Evolutionary conservation across 768 basidiomycete species (phyloP).

Genomic region (Agrocybe praecox): DNA sequence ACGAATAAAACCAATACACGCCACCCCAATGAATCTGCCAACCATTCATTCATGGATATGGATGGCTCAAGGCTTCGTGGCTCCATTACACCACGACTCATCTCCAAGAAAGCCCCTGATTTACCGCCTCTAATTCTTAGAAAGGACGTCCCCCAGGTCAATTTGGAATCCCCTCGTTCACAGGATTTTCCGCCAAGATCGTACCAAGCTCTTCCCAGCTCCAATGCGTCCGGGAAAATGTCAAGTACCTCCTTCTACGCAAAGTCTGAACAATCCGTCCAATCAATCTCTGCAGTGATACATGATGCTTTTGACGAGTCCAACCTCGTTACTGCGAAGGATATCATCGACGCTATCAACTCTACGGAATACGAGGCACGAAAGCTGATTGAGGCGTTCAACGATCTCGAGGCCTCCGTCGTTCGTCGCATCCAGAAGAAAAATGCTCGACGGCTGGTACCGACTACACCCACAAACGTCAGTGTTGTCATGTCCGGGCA

Average conservation of each 20-base stretch:
- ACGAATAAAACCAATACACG: slow-evolving; percentile 16
- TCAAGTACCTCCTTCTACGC: slow-evolving; percentile 6
- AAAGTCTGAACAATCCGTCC: slow-evolving; percentile 21
- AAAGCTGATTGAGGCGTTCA: slow-evolving; percentile 68
- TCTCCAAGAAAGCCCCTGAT: slow-evolving; percentile 29
- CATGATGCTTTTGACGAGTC: slow-evolving; percentile 55
- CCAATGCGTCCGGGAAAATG: slow-evolving; percentile 3
- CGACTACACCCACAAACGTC: slow-evolving; percentile 29
- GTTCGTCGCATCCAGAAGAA: slow-evolving; percentile 48
- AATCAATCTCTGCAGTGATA: slow-evolving; percentile 22
- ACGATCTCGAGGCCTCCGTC: slow-evolving; percentile 62
- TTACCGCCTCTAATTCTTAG: slow-evolving; percentile 24
- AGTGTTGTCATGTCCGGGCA: slow-evolving; percentile 31
- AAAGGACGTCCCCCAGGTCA: slow-evolving; percentile 22
- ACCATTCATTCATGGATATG: slow-evolving; percentile 22
- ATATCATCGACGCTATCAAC: slow-evolving; percentile 63
- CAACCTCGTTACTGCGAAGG: slow-evolving; percentile 50
- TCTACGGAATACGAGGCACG: slow-evolving; percentile 65
- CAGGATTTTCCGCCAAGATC: neutral
- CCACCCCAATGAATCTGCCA: slow-evolving; percentile 1
- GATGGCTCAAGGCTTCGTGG: slow-evolving; percentile 27
- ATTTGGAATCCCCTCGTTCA: neutral
- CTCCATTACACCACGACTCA: slow-evolving; percentile 27
- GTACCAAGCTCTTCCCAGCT: neutral
- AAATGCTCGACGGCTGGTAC: slow-evolving; percentile 35